Conservation (phyloP, 106 monocot genomes). For the Dendrobium huoshanense region DNA sequence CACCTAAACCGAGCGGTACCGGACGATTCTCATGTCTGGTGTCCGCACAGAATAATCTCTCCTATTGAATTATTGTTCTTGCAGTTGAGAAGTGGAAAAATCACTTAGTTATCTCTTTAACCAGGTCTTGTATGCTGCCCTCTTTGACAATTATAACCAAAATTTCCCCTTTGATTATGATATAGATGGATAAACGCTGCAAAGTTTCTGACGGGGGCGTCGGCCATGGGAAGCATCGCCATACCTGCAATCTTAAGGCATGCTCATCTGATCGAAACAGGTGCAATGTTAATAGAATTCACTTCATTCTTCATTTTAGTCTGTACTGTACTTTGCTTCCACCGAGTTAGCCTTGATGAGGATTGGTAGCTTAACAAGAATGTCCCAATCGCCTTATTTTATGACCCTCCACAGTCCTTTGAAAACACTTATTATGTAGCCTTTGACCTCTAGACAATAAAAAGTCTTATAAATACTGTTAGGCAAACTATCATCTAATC, state of each 20-base stretch:
- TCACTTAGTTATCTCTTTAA: background rate
- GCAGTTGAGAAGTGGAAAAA: background rate
- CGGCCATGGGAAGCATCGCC: slow-evolving; percentile 83
- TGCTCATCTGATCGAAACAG: slow-evolving; percentile 75
- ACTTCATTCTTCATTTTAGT: slow-evolving; percentile 89
- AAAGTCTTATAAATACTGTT: too few species aligned
- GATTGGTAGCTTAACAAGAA: slow-evolving; percentile 41
- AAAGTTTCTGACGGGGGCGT: slow-evolving; percentile 90
- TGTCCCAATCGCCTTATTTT: background rate
- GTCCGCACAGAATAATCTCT: too few species aligned
- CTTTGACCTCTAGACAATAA: too few species aligned
- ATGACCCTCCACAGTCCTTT: too few species aligned
- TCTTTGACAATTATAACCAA: too few species aligned
- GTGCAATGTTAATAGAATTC: slow-evolving; percentile 95
- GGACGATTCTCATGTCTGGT: too few species aligned
- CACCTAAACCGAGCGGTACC: too few species aligned
- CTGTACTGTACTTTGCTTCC: slow-evolving; percentile 83
- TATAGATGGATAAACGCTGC: slow-evolving; percentile 82
- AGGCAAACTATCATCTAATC: too few species aligned
- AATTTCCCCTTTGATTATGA: background rate
- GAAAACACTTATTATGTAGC: too few species aligned
- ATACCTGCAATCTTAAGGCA: slow-evolving; percentile 86
- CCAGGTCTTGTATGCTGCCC: background rate
- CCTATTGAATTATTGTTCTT: background rate
- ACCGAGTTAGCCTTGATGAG: slow-evolving; percentile 82